Evolutionary conservation across 768 basidiomycete genomes (phyloP), one percentile per base, ranked within the genome.

Genomic region (Hericium alpestre): DNA sequence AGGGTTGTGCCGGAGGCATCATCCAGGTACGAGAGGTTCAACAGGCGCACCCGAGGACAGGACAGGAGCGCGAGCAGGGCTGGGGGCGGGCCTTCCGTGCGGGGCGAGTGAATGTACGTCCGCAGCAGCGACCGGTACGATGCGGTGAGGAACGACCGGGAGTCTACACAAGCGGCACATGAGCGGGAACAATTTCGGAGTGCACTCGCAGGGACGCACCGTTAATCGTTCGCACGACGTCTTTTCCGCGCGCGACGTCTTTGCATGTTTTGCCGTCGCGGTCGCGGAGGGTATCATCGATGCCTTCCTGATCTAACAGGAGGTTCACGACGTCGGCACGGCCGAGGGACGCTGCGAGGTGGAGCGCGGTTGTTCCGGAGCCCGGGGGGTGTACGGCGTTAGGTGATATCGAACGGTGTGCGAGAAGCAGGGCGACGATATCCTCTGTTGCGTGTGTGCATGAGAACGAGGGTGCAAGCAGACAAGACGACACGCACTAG

Each of bases 1-100:
- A 96, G 70, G 0, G 89, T 83, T 2, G 79, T 77, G 0, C 93
- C 93, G 1, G 83, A 79, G n/a, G 77, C 75, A 52, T 87, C 81
- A 61, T 95, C 92, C 12, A 93, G 74, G 56, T 87, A 86, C 0
- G 84, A 84, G 15, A 96, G 78, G 68, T 95, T 84, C 9, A 94
- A 72, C 37, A 80, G 82, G 13, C 77, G 76, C 4, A 80, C 77
- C 3, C 93, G 81, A 0, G 90, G 85, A 18, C 81, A 85, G 15
- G 77, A 76, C 13, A 92, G 78, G 25, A 90, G 73, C n/a, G 74
- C 64, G 4, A 83, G 60, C 12, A 86, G 77, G 4, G 75, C 71
- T 9, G 66, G 64, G 12, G 72, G 65, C 11, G 70, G 62, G 49
- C 70, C 67, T 9, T 69, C 61, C 1, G 70, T 71, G 3, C 65